phyloP scores from a whole-genome alignment of 2,329 filamentous ascomycete species.

The Phaeophleospora eucalypticola region DNA sequence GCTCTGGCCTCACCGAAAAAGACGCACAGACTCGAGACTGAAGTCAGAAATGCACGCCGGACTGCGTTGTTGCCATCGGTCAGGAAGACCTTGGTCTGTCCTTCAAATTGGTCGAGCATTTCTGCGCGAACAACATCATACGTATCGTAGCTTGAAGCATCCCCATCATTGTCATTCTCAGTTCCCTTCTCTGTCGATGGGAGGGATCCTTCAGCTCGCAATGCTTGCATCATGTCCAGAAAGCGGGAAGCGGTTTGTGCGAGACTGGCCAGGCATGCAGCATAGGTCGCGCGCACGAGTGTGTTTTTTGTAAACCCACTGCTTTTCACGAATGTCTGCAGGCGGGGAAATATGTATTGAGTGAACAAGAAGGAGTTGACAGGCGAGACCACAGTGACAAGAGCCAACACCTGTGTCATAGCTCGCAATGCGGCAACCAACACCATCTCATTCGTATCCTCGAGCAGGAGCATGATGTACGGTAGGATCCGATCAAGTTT shows the following conservation, averaged over 20 bases:
- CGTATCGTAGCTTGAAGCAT: constrained; percentile 49
- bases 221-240: constrained; percentile 82
- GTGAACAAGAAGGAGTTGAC: constrained; percentile 65
- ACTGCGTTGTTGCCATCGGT: constrained; percentile 84
- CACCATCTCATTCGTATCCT: constrained; percentile 78
- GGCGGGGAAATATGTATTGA: constrained; percentile 59
- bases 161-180: constrained; percentile 64
- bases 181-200: constrained; percentile 73
- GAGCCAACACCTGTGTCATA: constrained; percentile 79
- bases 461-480: constrained; percentile 77
- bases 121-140: constrained; percentile 85
- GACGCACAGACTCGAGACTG: constrained; percentile 85
- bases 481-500: constrained; percentile 91
- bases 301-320: constrained; percentile 48
- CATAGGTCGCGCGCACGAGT: constrained; percentile 83
- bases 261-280: constrained; percentile 83
- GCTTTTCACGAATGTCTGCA: constrained; percentile 55
- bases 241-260: constrained; percentile 82
- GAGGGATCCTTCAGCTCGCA: constrained; percentile 78
- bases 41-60: constrained; percentile 82
- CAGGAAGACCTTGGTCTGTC: constrained; percentile 82
- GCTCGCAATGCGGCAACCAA: constrained; percentile 80
- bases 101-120: constrained; percentile 77
- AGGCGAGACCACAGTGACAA: constrained; percentile 82
- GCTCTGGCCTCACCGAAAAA: constrained; percentile 91